Evolutionary conservation across 2,329 filamentous ascomycete species (phyloP), one percentile per base, ranked within the genome.

Genomic region (Chaetomium sp.): DNA sequence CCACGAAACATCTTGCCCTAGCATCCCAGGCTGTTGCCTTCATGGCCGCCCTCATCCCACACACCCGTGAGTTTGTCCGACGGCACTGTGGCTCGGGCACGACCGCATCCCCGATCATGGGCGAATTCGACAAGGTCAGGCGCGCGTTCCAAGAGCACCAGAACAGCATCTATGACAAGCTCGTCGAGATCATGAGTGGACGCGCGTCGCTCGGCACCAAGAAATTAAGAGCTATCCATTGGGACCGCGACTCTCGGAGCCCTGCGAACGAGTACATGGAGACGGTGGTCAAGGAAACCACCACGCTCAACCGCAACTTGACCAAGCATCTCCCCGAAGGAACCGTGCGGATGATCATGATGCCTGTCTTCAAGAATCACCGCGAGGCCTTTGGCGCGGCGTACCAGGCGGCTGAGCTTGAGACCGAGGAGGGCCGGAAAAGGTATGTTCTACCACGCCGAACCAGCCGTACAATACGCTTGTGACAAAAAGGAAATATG

Each of bases 21-120:
- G 91, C 94, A 2, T 91, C 88, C 0, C 92, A 96, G 70, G 88
- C 91, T 0, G 74, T 97, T 19, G 87, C 87, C 45, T 96, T 99
- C 69, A 84, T 95, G 46, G 88, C 91, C 32, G 85, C 89, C 0
- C 76, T 97, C 1, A 86, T 96, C 4, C 92, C 94, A 0, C 91
- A 97, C 67, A 80, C 96, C 34, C 85, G 92, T 45, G 94, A 97
- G 71, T 96, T 95, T 64, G 84, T 95, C 27, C 86, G 94, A 9
- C 84, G 94, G 2, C 89, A 95, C 65, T 77, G 75, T 5, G 77
- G 76, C 8, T 75, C 77, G 0, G 77, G 77, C 2, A 75, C 76
- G 12, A 76, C 75, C 14, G 76, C 78, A 33, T 77, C 81, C 1
- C 70, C 75, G 14, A 71, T 91, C 33, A 88, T 92, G 74, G 84